Conservation (phyloP, 352 stramenopile genomes). For the Pythium brassicae region DNA sequence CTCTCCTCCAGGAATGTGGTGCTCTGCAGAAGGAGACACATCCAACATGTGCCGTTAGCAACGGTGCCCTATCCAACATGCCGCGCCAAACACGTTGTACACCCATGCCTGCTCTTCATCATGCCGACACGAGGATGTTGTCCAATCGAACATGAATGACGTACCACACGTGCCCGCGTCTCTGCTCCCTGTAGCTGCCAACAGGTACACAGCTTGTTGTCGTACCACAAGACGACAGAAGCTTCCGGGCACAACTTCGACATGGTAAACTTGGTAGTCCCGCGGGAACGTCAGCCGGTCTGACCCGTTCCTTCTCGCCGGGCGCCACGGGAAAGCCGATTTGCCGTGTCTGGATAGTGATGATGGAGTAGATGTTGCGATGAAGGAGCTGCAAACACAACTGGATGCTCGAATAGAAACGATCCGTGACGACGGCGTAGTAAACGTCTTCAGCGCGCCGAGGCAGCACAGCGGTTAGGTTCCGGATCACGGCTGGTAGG, state of each 20-base stretch:
- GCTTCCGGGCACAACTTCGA: not conserved
- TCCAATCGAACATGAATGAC: not conserved
- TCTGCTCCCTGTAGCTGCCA: not conserved
- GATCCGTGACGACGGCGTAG: not conserved
- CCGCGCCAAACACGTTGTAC: not conserved
- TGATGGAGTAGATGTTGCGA: too few relatives aligned
- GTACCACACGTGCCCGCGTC: not conserved
- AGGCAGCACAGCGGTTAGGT: not conserved
- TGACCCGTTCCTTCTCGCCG: not conserved
- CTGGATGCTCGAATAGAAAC: not conserved
- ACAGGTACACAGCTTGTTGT: not conserved
- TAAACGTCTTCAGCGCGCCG: not conserved
- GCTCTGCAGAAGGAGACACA: not conserved
- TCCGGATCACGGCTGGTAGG: too few relatives aligned
- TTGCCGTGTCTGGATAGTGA: not conserved
- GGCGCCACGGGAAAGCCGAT: not conserved
- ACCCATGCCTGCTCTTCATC: too few relatives aligned
- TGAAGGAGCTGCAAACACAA: not conserved
- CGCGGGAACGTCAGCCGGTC: not conserved
- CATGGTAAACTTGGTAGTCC: not conserved
- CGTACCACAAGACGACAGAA: not conserved
- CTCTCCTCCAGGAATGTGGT: not conserved
- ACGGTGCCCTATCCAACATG: not conserved
- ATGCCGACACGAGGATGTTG: too few relatives aligned
- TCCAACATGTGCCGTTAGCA: not conserved